phyloP scores from a whole-genome alignment of 2,329 filamentous ascomycete genomes.

The Hymenoscyphus infarciens region DNA sequence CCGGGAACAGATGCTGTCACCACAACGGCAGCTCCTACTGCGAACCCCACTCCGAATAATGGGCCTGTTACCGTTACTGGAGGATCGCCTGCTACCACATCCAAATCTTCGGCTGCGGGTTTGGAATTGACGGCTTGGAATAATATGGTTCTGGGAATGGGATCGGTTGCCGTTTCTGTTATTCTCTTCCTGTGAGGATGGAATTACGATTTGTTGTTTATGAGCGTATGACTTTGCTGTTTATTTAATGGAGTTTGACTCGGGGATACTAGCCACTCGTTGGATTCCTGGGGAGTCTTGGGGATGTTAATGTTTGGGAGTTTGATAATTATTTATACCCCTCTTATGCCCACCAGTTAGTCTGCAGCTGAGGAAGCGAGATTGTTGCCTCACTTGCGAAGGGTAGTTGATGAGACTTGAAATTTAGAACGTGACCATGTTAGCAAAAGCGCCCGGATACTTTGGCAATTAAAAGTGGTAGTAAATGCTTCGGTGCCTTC shows the following conservation, averaged over 20 bases:
- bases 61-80: slow-evolving; percentile 7
- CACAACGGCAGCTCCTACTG: background rate
- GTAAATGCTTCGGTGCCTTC: too few species aligned
- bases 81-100: background rate
- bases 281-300: too few species aligned
- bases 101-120: background rate
- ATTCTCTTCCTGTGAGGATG: background rate
- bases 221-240: background rate
- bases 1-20: background rate
- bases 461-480: too few species aligned
- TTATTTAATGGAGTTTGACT: background rate
- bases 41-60: background rate
- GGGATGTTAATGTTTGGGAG: too few species aligned
- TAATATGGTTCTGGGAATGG: background rate
- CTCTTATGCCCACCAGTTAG: too few species aligned
- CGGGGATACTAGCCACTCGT: too few species aligned
- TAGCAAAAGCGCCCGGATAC: too few species aligned
- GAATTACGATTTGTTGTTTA: background rate
- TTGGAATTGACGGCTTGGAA: background rate
- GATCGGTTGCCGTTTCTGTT: background rate
- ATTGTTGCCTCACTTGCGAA: too few species aligned
- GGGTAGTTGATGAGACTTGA: too few species aligned
- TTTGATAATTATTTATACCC: too few species aligned
- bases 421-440: too few species aligned
- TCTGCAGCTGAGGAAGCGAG: too few species aligned